Evolutionary conservation across 2,329 filamentous ascomycete species (phyloP).

Genomic region (Thelonectria blattea): DNA sequence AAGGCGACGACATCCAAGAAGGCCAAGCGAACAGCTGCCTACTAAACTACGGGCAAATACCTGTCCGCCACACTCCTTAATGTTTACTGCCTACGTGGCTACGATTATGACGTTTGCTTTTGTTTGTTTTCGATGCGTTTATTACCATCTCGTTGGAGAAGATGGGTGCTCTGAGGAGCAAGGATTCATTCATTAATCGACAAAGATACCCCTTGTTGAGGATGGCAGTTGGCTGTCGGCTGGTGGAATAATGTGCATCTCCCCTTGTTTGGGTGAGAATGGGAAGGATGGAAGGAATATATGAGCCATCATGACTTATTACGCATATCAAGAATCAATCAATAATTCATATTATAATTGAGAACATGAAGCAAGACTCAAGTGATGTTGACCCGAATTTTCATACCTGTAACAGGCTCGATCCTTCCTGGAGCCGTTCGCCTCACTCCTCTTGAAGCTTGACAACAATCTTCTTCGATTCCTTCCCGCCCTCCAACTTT

Average conservation of each 20-base stretch:
- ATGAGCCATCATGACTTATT: neutral
- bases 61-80: neutral
- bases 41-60: neutral
- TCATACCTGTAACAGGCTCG: too few species aligned
- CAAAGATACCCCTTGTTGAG: neutral
- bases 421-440: too few species aligned
- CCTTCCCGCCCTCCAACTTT: slow-evolving; percentile 30
- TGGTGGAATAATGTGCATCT: neutral
- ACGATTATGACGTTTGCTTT: neutral
- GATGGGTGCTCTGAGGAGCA: neutral
- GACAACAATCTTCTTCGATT: slow-evolving; percentile 38
- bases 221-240: neutral
- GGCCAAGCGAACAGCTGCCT: neutral
- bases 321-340: neutral
- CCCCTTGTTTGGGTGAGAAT: neutral
- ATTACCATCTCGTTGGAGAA: neutral
- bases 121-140: neutral
- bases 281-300: neutral
- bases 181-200: neutral
- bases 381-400: neutral
- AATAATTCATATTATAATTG: neutral
- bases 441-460: slow-evolving; percentile 19
- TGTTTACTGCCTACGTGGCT: neutral
- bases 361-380: too few species aligned
- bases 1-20: neutral